Conservation (phyloP, 768 basidiomycete species). For the Sutorius australiensis region DNA sequence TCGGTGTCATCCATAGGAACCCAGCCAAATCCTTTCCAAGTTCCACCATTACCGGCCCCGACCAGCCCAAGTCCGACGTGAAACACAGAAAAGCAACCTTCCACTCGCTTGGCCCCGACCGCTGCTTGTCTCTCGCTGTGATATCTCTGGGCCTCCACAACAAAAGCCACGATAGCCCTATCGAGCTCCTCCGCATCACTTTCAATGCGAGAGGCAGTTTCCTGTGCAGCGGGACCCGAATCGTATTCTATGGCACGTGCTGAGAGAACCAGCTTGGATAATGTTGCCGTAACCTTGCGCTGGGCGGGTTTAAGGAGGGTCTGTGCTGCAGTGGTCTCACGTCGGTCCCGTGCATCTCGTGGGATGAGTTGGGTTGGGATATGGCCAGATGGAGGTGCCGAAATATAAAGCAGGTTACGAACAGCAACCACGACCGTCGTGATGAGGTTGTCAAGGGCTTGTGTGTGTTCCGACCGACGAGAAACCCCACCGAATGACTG, state of each 20-base stretch:
- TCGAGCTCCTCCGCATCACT: conserved; percentile 75
- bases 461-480: conserved; percentile 52
- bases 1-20: conserved; percentile 51
- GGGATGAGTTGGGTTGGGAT: conserved; percentile 55
- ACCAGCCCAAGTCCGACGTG: conserved; percentile 75
- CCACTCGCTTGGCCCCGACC: conserved; percentile 47
- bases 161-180: conserved; percentile 63
- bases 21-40: conserved; percentile 87
- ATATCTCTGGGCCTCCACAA: conserved; percentile 62
- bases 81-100: conserved; percentile 55
- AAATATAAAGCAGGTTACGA: conserved; percentile 70
- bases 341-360: conserved; percentile 44
- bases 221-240: conserved; percentile 55
- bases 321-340: conserved; percentile 43
- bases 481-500: conserved; percentile 44
- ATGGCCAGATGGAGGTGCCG: conserved; percentile 56
- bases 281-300: conserved; percentile 81
- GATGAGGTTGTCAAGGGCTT: conserved; percentile 60
- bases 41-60: conserved; percentile 71
- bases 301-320: conserved; percentile 75
- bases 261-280: conserved; percentile 85
- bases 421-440: conserved; percentile 64
- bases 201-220: conserved; percentile 68
- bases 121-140: conserved; percentile 34
- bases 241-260: conserved; percentile 88